A percentile compares a stretch with the other conserved stretches of the same genome.
These are phyloP conservation scores for Kokia cookei DNA, from an alignment of 441 rosid genomes.

Conservation along the genomic window DNA sequence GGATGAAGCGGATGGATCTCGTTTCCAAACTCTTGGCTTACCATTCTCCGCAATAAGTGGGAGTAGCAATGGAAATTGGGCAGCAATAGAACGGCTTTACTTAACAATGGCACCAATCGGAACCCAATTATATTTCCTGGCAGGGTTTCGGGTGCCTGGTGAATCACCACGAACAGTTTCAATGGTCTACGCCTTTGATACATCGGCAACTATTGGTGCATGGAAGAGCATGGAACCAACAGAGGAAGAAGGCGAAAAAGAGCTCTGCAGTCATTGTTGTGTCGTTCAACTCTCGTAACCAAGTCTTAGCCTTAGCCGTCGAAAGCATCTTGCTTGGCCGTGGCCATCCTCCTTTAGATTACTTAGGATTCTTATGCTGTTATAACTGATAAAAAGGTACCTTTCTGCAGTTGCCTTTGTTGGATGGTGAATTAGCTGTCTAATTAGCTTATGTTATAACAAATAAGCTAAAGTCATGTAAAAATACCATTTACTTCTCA, in stretches of 20 bases:
- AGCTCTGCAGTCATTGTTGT: slow-evolving; percentile 54
- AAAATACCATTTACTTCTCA: background rate
- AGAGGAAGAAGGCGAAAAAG: slow-evolving; percentile 39
- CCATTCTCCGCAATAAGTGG: background rate
- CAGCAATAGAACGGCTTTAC: slow-evolving; percentile 20
- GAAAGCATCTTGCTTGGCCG: background rate
- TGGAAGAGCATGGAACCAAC: slow-evolving; percentile 40
- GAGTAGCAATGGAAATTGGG: background rate
- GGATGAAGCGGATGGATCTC: slow-evolving; percentile 47
- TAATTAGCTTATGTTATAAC: background rate
- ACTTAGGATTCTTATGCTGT: background rate
- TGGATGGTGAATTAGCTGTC: background rate
- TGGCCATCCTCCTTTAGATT: background rate
- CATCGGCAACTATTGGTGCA: slow-evolving; percentile 17
- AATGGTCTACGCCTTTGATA: slow-evolving; percentile 30
- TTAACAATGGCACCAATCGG: slow-evolving; percentile 53
- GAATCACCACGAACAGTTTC: slow-evolving; percentile 20
- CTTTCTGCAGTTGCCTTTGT: background rate
- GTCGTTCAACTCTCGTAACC: slow-evolving; percentile 23
- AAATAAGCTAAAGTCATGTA: background rate
- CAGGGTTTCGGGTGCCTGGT: slow-evolving; percentile 31
- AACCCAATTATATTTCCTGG: slow-evolving; percentile 35
- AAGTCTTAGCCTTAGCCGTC: background rate
- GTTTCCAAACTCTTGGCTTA: slow-evolving; percentile 8
- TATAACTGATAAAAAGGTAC: background rate